Evolutionary conservation across 768 basidiomycete species (phyloP).

Genomic region (Pisolithus sp.): DNA sequence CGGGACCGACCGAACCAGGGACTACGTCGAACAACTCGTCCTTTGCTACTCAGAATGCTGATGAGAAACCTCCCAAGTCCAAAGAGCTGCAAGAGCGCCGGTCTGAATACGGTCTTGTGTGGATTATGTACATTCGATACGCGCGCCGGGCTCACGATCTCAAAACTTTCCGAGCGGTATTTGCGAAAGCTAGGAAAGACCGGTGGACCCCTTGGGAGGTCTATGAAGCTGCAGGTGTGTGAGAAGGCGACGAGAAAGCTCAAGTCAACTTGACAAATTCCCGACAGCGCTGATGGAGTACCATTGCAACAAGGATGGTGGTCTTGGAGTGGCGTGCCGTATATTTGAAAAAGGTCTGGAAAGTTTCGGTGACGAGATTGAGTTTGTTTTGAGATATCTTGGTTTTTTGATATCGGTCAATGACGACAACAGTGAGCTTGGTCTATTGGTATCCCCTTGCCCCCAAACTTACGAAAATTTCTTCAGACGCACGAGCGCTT

Average conservation of each 20-base stretch:
- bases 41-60: conserved; percentile 45
- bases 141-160: conserved; percentile 83
- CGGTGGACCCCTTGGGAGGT: conserved; percentile 85
- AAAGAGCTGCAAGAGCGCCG: conserved; percentile 51
- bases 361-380: conserved; percentile 71
- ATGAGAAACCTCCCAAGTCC: conserved; percentile 46
- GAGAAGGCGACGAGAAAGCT: neutral
- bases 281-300: conserved; percentile 86
- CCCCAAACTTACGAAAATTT: conserved; percentile 5
- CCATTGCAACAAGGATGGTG: conserved; percentile 74
- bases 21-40: conserved; percentile 37
- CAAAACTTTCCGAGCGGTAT: conserved; percentile 69
- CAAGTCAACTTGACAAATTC: conserved; percentile 4
- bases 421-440: conserved; percentile 82
- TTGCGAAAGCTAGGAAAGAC: conserved; percentile 74
- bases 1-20: conserved; percentile 24
- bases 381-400: conserved; percentile 84
- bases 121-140: conserved; percentile 92
- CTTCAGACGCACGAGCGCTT: conserved; percentile 84
- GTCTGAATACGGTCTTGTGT: conserved; percentile 71
- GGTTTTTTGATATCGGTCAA: conserved; percentile 92
- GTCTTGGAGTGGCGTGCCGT: conserved; percentile 68
- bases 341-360: conserved; percentile 95
- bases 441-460: neutral
- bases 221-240: conserved; percentile 81